Evolutionary conservation across 1,284 basidiomycete species (phyloP).

Genomic region (Naganishia liquefaciens): DNA sequence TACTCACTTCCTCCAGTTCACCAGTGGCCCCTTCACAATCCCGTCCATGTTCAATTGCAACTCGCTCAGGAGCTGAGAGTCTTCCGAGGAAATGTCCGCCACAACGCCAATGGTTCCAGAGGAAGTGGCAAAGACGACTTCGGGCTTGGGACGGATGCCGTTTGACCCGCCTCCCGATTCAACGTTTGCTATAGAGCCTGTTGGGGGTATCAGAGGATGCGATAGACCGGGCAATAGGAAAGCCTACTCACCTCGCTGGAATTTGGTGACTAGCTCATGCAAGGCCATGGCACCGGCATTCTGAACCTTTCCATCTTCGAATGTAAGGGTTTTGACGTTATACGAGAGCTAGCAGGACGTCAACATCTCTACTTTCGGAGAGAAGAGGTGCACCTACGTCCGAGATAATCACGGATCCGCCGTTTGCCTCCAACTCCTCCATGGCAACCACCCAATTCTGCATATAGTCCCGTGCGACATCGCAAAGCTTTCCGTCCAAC

Average conservation of each 20-base stretch:
- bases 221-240: background rate
- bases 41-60: constrained; percentile 76
- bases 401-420: constrained; percentile 65
- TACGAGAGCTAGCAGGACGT: constrained; percentile 61
- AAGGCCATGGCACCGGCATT: constrained; percentile 53
- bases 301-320: constrained; percentile 47
- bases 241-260: constrained; percentile 46
- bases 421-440: constrained; percentile 46
- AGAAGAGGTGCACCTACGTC: constrained; percentile 61
- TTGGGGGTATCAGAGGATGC: constrained; percentile 1
- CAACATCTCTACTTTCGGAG: too few relatives aligned
- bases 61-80: constrained; percentile 67
- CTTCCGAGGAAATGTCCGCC: constrained; percentile 62
- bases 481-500: constrained; percentile 58
- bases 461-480: constrained; percentile 72
- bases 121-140: constrained; percentile 74
- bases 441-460: constrained; percentile 62
- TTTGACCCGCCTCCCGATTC: constrained; percentile 10
- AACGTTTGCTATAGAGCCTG: constrained; percentile 26
- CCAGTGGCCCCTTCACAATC: constrained; percentile 60
- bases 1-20: constrained; percentile 66
- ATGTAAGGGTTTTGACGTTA: constrained; percentile 67
- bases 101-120: constrained; percentile 80
- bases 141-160: constrained; percentile 50
- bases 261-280: constrained; percentile 54